Evolutionary conservation across 1,284 basidiomycete genomes (phyloP).

Genomic region (Xerocomus cyaneibrunnescens): DNA sequence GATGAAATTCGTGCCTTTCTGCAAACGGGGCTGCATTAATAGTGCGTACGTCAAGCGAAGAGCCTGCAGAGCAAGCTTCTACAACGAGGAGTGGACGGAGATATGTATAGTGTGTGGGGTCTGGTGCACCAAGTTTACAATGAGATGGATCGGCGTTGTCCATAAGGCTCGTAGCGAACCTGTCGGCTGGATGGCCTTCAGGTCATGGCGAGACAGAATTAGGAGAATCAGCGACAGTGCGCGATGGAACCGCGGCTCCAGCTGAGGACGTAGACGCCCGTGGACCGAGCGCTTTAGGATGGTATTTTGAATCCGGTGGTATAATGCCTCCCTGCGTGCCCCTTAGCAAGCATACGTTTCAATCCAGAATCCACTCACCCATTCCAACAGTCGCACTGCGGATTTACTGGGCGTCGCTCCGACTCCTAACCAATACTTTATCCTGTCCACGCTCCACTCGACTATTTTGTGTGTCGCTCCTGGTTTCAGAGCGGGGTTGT

Average conservation of each 20-base stretch:
- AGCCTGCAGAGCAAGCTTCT: slow-evolving; percentile 4
- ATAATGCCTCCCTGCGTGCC: slow-evolving; percentile 45
- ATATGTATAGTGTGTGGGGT: slow-evolving; percentile 1
- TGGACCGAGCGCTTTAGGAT: slow-evolving; percentile 37
- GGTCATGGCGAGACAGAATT: slow-evolving; percentile 12
- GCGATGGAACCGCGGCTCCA: not conserved
- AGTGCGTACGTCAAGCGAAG: slow-evolving; percentile 6
- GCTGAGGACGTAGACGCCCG: slow-evolving; percentile 1
- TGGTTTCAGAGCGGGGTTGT: slow-evolving; percentile 63
- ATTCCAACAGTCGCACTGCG: slow-evolving; percentile 75
- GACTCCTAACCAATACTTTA: slow-evolving; percentile 85
- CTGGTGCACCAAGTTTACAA: slow-evolving; percentile 1
- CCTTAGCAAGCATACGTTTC: slow-evolving; percentile 27
- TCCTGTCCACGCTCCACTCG: slow-evolving; percentile 88
- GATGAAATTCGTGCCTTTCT: slow-evolving; percentile 57
- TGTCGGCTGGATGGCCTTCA: not conserved
- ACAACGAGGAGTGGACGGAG: slow-evolving; percentile 5
- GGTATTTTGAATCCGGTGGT: slow-evolving; percentile 52
- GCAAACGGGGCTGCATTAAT: slow-evolving; percentile 22
- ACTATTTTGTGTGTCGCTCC: slow-evolving; percentile 63
- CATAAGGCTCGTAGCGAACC: not conserved
- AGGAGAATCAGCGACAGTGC: not conserved
- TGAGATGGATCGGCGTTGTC: not conserved
- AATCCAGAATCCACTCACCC: slow-evolving; percentile 53
- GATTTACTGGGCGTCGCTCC: slow-evolving; percentile 84